These are phyloP conservation scores for Penicillium lividum DNA, from an alignment of 495 filamentous ascomycete species.

Conservation along the genomic window DNA sequence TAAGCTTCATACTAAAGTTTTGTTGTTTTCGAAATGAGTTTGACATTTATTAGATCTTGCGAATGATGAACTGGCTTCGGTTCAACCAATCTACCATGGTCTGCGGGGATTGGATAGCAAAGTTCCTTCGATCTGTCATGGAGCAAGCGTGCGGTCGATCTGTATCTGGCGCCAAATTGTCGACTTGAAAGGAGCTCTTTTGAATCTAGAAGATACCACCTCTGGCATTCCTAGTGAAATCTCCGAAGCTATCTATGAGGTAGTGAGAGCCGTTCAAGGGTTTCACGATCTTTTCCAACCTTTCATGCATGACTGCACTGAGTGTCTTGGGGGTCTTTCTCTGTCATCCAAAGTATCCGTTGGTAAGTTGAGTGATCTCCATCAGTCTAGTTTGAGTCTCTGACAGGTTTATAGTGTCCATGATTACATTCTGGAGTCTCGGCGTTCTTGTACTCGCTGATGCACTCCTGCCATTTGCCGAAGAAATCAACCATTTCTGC, in stretches of 20 bases:
- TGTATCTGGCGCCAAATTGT: conserved; percentile 23
- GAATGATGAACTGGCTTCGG: not conserved
- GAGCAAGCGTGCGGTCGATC: conserved; percentile 19
- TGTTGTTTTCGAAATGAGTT: not conserved
- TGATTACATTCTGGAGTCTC: conserved; percentile 22
- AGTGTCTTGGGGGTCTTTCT: conserved; percentile 14
- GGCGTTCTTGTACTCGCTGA: conserved; percentile 21
- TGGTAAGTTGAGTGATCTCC: conserved; percentile 7
- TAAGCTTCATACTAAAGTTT: not conserved
- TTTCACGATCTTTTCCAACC: conserved; percentile 17
- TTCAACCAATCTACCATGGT: not conserved
- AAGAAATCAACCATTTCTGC: conserved; percentile 1
- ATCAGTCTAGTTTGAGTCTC: not conserved
- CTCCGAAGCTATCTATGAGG: conserved; percentile 4
- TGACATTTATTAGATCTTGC: not conserved
- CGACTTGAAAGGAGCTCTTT: conserved; percentile 12
- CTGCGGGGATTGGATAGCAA: conserved; percentile 11
- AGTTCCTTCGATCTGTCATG: conserved; percentile 19
- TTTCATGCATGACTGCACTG: conserved; percentile 20
- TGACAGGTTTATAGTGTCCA: conserved; percentile 13
- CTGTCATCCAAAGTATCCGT: conserved; percentile 19
- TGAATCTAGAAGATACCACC: not conserved
- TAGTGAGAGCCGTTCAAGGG: not conserved
- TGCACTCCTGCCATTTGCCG: conserved; percentile 6
- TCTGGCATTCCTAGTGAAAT: not conserved